Percentiles rank a stretch among this genome's conserved stretches.
These are phyloP conservation scores for Sugiyamaella chiloensis DNA, from an alignment of 805 yeast species.

Conservation along the genomic window DNA sequence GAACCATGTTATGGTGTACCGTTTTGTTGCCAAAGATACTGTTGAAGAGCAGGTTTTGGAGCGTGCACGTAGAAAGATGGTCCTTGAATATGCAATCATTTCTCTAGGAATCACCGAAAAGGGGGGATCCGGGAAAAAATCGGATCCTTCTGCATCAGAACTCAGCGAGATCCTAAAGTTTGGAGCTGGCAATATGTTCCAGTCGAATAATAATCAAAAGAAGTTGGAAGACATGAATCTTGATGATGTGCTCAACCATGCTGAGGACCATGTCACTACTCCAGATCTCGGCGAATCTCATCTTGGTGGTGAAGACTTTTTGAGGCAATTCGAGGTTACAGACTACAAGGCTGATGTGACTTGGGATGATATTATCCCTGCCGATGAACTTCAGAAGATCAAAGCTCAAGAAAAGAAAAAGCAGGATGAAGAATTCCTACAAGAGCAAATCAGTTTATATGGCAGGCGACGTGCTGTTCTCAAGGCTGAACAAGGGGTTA, in stretches of 20 bases:
- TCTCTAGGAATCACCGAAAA: conserved; percentile 92
- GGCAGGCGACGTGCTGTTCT: conserved; percentile 76
- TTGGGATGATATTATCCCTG: conserved; percentile 99
- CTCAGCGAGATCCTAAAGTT: conserved; percentile 90
- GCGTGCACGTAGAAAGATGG: conserved; percentile 97
- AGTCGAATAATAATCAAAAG: conserved; percentile 91
- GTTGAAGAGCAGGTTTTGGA: conserved; percentile 97
- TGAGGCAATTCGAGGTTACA: conserved; percentile 96
- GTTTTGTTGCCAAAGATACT: conserved; percentile 97
- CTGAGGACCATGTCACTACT: conserved; percentile 94
- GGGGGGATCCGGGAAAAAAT: conserved; percentile 48
- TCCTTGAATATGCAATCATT: conserved; percentile 94
- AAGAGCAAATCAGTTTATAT: conserved; percentile 86
- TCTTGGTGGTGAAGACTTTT: conserved; percentile 95
- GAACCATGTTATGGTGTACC: conserved; percentile 93
- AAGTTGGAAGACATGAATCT: conserved; percentile 91
- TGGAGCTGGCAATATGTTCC: conserved; percentile 98
- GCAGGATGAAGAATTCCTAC: conserved; percentile 79
- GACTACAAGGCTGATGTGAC: conserved; percentile 97
- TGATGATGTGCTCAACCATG: conserved; percentile 94
- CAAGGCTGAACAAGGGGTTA: conserved; percentile 34
- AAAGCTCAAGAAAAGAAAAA: conserved; percentile 88
- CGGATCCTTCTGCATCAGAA: conserved; percentile 82
- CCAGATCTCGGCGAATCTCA: conserved; percentile 98
- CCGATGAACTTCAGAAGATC: conserved; percentile 80